Base-by-base conservation (phyloP, 257 asterid genomes). In the Parsonsia alboflavescens region DNA sequence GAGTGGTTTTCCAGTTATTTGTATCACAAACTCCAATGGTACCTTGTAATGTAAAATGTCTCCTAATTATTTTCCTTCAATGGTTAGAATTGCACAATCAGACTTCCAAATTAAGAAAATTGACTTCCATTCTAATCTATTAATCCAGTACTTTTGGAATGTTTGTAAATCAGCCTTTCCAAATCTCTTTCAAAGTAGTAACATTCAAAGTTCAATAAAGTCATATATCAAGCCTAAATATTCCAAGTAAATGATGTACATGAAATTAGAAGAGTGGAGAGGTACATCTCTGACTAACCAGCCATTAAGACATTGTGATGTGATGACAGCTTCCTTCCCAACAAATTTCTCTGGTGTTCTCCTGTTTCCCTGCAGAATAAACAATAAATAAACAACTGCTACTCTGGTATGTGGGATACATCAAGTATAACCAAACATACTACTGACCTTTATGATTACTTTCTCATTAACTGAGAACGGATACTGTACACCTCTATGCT, bases 341-440 rank as follows among this genome's bases (percentile, higher is more conserved):
- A 94, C 98, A 86, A 92, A 90, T 75, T 94, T 94, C 83, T 92
- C 98, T 64, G 98, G 98, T 46, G 99, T 94, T 86, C 98, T 87
- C 82, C 91, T 85, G 86, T 94, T 94, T 75, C 99, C 99, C 99
- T 94, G 97, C 86, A 80, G 66, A 70, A 50, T 70, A 52, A 56
- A 33, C 42, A 6, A 49, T 10, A 12, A 1, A 17, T 46, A 58
- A 59, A 19, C n/a, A 63, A 26, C 22, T 50, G 13, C 48, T 72
- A 41, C 13, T 15, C 19, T 46, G 7, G 57, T 22, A 49, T n/a
- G n/a, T 13, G 30, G 64, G 67, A 76, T 59, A 9, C 10, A 36
- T 62, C 42, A 0, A 2, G n/a, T 17, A 19, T 44, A 63, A 77
- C 63, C 54, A 46, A 58, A 42, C 10, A 13, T 59, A 59, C 56